These are phyloP conservation scores for Aspergillus coremiiformis DNA, from an alignment of 495 filamentous ascomycete species.

Conservation along the genomic window DNA sequence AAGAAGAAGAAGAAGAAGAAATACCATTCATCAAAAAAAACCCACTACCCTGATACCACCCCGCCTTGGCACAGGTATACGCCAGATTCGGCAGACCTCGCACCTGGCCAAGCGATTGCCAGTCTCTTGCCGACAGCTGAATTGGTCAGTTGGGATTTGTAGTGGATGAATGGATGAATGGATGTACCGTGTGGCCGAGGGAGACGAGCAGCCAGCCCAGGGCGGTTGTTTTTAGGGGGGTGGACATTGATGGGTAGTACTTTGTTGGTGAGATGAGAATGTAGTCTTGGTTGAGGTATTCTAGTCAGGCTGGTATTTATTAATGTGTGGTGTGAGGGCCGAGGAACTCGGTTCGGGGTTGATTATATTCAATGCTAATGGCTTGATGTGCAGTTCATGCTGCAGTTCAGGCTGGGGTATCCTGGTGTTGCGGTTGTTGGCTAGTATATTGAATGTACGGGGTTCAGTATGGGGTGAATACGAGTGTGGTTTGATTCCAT, in stretches of 20 bases:
- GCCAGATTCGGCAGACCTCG: constrained; percentile 20
- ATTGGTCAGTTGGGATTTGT: not conserved
- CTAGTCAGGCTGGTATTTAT: no score
- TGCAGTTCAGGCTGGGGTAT: no score
- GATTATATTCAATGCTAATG: no score
- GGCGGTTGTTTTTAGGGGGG: constrained; percentile 13
- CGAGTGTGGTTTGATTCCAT: no score
- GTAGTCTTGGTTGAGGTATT: no score
- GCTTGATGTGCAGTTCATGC: no score
- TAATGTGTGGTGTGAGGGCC: no score
- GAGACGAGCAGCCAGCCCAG: constrained; percentile 15
- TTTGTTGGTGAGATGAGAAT: no score
- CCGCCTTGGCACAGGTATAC: constrained; percentile 22
- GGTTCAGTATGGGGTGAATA: no score
- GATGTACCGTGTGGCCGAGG: constrained; percentile 18
- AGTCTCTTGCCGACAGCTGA: constrained; percentile 16
- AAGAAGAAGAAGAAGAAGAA: not conserved
- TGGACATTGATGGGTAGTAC: constrained; percentile 4
- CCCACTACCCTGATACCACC: constrained; percentile 29
- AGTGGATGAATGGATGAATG: not conserved
- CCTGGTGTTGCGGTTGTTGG: no score
- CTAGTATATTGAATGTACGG: no score
- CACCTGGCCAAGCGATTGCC: constrained; percentile 15
- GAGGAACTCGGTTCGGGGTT: no score
- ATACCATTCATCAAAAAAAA: constrained; percentile 25